phyloP scores from a whole-genome alignment of 129 eudicot species.

The Silybum marianum region DNA sequence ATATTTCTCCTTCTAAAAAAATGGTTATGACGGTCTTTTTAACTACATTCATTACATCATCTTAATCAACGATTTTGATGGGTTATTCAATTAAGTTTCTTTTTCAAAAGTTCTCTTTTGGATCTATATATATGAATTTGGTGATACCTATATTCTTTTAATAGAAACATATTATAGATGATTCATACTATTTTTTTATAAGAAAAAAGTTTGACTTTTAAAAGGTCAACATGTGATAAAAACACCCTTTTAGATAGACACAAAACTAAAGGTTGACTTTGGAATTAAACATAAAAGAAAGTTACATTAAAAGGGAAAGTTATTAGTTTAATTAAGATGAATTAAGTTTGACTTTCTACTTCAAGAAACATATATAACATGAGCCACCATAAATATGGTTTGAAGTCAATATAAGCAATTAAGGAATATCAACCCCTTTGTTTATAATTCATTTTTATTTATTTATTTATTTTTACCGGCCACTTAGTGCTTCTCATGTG shows the following conservation, averaged over 20 bases:
- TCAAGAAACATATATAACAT: constrained; percentile 33
- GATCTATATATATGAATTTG: neutral
- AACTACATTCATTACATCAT: too few species aligned
- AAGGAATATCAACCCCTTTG: constrained; percentile 9
- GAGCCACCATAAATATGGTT: constrained; percentile 26
- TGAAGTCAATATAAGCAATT: constrained; percentile 28
- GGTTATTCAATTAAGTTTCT: too few species aligned
- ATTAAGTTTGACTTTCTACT: constrained; percentile 26
- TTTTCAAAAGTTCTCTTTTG: too few species aligned
- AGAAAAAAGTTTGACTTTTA: neutral
- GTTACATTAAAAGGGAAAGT: neutral
- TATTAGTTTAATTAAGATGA: neutral
- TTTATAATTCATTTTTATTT: neutral
- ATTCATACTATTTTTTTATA: neutral
- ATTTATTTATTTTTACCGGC: neutral
- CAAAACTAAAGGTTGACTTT: constrained; percentile 25
- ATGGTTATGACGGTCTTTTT: too few species aligned
- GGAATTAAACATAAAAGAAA: neutral
- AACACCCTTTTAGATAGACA: constrained; percentile 1
- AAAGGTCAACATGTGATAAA: constrained; percentile 1
- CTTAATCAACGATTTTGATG: too few species aligned
- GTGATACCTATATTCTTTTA: neutral
- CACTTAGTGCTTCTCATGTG: constrained; percentile 31
- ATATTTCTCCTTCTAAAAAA: too few species aligned
- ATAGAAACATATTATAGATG: neutral